Conservation (phyloP, 2,329 filamentous ascomycete species). For the Dothidotthia symphoricarpi region DNA sequence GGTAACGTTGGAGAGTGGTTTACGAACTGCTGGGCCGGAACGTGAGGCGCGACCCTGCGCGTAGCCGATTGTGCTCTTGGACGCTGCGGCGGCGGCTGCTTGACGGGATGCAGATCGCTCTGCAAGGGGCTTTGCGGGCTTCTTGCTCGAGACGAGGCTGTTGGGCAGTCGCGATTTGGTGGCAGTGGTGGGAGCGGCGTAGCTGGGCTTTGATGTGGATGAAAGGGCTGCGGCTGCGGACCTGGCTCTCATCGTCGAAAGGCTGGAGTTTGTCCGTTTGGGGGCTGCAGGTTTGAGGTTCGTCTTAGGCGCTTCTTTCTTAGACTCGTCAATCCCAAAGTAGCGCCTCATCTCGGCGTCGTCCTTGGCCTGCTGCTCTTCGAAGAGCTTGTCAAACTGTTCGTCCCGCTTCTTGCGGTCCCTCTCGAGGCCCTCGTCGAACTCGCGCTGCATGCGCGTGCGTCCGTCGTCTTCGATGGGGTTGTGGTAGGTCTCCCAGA, state of each 20-base stretch:
- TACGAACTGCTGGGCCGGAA: constrained; percentile 41
- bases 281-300: constrained; percentile 3
- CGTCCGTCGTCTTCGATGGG: constrained; percentile 67
- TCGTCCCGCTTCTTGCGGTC: constrained; percentile 60
- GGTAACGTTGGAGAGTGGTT: constrained; percentile 39
- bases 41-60: constrained; percentile 67
- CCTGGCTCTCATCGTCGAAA: constrained; percentile 55
- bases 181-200: constrained; percentile 41
- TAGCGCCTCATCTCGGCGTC: constrained; percentile 50
- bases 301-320: constrained; percentile 27
- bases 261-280: constrained; percentile 37
- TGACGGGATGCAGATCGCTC: constrained; percentile 57
- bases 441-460: constrained; percentile 60
- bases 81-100: constrained; percentile 63
- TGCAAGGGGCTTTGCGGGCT: constrained; percentile 39
- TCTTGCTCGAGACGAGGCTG: constrained; percentile 42
- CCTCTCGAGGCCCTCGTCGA: constrained; percentile 46
- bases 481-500: constrained; percentile 52
- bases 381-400: constrained; percentile 65
- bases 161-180: constrained; percentile 41
- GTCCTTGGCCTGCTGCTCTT: constrained; percentile 54
- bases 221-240: constrained; percentile 48
- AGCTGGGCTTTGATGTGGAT: constrained; percentile 35
- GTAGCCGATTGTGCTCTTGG: constrained; percentile 81
- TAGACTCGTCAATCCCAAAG: constrained; percentile 27